Percentiles rank a stretch among this genome's conserved stretches.
Conservation (phyloP, 1,284 basidiomycete species). For the Melampsora larici-populina region DNA sequence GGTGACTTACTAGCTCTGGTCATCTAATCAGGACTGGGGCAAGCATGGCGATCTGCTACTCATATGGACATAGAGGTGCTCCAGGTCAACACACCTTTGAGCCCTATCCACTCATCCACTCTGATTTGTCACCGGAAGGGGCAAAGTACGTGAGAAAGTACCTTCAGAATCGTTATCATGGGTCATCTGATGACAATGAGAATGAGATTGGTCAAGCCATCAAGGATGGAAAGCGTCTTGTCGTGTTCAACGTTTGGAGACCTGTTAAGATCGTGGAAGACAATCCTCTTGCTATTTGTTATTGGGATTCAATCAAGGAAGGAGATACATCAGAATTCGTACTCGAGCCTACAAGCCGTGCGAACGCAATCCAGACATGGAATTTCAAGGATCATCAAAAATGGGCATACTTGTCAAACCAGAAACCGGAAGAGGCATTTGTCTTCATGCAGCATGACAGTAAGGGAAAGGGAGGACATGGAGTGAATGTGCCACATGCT, state of each 20-base stretch:
- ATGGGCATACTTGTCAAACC: neutral
- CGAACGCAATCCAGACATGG: neutral
- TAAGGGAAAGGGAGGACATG: neutral
- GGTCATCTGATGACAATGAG: neutral
- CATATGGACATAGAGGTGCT: too few species aligned
- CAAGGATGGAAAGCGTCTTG: neutral
- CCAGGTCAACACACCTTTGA: too few species aligned
- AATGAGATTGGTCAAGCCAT: neutral
- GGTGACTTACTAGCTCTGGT: too few species aligned
- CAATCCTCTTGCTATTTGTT: neutral
- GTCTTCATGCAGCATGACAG: neutral
- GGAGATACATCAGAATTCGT: neutral
- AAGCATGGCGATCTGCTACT: too few species aligned
- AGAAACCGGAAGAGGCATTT: neutral
- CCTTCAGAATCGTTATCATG: too few species aligned
- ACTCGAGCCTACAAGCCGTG: neutral
- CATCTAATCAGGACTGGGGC: too few species aligned
- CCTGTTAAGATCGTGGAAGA: neutral
- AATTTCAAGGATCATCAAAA: neutral
- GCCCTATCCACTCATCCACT: too few species aligned
- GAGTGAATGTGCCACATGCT: neutral
- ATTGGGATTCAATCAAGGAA: neutral
- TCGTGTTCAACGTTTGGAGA: neutral
- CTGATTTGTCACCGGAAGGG: too few species aligned
- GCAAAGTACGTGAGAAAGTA: too few species aligned